Conservation (phyloP, 768 basidiomycete genomes). For the Lactarius trivialis region DNA sequence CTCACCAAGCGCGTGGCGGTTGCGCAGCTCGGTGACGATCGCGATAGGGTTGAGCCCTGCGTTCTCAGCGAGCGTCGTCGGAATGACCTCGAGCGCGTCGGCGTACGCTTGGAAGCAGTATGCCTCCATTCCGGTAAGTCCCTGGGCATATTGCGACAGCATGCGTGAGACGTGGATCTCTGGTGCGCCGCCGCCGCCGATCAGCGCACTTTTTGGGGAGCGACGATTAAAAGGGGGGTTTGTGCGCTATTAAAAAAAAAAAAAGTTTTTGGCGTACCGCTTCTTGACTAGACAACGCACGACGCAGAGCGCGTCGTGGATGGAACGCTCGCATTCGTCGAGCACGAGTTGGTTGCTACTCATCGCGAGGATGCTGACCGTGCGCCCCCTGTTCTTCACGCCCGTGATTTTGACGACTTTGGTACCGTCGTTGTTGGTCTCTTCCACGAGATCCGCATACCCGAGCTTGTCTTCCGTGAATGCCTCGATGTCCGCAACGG, state of each 20-base stretch:
- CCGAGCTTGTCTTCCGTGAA: constrained; percentile 98
- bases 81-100: constrained; percentile 96
- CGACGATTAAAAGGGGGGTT: no score
- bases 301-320: constrained; percentile 98
- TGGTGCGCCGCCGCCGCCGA: constrained; percentile 94
- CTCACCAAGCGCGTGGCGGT: constrained; percentile 94
- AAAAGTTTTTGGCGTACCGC: constrained; percentile 52
- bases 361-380: constrained; percentile 92
- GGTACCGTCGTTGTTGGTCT: constrained; percentile 69
- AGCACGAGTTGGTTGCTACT: constrained; percentile 89
- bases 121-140: constrained; percentile 95
- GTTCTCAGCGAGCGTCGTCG: constrained; percentile 96
- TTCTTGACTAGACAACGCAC: constrained; percentile 98
- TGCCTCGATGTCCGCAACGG: constrained; percentile 93
- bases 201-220: constrained; percentile 91
- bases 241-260: no score
- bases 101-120: constrained; percentile 99
- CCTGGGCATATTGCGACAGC: constrained; percentile 85
- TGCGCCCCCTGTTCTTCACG: constrained; percentile 89
- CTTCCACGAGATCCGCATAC: constrained; percentile 92
- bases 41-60: constrained; percentile 97
- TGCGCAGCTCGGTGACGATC: constrained; percentile 95
- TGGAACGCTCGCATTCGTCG: constrained; percentile 93
- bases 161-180: constrained; percentile 95
- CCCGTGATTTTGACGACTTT: constrained; percentile 95